Percentiles rank a stretch among this genome's conserved stretches.
These are phyloP conservation scores for Populus hybrid DNA, from an alignment of 441 rosid genomes.

Conservation along the genomic window DNA sequence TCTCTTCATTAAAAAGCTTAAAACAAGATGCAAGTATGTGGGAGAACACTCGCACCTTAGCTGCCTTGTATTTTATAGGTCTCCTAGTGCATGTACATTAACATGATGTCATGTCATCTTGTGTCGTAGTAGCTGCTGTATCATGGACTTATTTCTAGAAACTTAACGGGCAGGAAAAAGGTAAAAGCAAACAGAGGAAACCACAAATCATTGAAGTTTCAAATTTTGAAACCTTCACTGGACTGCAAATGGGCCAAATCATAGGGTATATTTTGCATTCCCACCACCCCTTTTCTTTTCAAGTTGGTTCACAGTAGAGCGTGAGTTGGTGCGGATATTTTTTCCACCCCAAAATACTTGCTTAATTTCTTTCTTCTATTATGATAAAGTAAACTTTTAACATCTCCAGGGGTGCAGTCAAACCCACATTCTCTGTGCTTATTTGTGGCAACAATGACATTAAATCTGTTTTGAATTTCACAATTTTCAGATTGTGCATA, in stretches of 20 bases:
- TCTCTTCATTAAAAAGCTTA: not conserved
- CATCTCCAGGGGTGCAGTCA: not conserved
- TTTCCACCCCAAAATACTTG: not conserved
- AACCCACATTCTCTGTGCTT: not conserved
- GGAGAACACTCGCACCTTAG: not conserved
- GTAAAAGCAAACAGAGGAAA: not conserved
- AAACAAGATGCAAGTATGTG: not conserved
- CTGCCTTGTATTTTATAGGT: not conserved
- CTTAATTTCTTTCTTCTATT: not conserved
- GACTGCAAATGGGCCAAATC: not conserved
- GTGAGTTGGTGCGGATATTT: not conserved
- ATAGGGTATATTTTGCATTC: not conserved
- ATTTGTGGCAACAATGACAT: not conserved
- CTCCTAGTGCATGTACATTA: not conserved
- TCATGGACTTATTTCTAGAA: not conserved
- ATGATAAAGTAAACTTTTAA: not conserved
- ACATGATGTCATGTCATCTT: constrained; percentile 1
- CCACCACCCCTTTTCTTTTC: not conserved
- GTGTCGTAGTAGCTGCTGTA: not conserved
- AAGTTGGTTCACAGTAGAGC: not conserved
- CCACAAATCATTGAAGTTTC: not conserved
- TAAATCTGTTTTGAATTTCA: not conserved
- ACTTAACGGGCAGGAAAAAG: not conserved
- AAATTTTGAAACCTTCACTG: not conserved
- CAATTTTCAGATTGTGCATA: not conserved